Evolutionary conservation across 192 early-diverging fungal genomes (phyloP).

Genomic region (Backusella parvicylindrica): DNA sequence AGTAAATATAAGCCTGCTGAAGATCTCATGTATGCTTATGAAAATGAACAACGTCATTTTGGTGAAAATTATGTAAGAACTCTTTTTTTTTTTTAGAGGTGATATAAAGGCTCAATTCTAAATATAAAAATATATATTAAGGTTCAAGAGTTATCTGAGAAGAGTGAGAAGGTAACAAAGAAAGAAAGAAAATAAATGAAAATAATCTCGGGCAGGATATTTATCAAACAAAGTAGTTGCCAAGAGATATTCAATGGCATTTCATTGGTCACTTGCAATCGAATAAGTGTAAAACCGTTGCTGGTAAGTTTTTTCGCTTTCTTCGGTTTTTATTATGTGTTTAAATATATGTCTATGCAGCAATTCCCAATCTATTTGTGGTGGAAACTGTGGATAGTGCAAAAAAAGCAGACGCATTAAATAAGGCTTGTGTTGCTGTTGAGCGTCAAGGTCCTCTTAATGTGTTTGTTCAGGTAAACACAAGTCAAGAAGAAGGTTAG

Average conservation of each 20-base stretch:
- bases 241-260: conserved; percentile 93
- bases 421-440: conserved; percentile 66
- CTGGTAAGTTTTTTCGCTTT: conserved; percentile 22
- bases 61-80: conserved; percentile 90
- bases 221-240: conserved; percentile 44
- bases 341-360: conserved; percentile 16
- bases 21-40: conserved; percentile 77
- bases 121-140: too few species aligned
- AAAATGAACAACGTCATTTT: conserved; percentile 88
- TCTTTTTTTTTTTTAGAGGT: neutral
- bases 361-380: conserved; percentile 84
- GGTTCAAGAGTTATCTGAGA: conserved; percentile 94
- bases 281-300: conserved; percentile 94
- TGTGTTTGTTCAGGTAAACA: conserved; percentile 95
- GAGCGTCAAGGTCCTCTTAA: conserved; percentile 52
- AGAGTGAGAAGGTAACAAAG: conserved; percentile 60
- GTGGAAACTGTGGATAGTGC: conserved; percentile 89
- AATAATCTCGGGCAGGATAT: too few species aligned
- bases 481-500: conserved; percentile 82
- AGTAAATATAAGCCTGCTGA: conserved; percentile 88
- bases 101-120: too few species aligned
- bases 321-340: neutral
- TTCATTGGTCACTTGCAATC: conserved; percentile 95
- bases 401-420: conserved; percentile 80
- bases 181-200: neutral